These are phyloP conservation scores for Tagetes patula DNA, from an alignment of 129 eudicot genomes.

Conservation along the genomic window DNA sequence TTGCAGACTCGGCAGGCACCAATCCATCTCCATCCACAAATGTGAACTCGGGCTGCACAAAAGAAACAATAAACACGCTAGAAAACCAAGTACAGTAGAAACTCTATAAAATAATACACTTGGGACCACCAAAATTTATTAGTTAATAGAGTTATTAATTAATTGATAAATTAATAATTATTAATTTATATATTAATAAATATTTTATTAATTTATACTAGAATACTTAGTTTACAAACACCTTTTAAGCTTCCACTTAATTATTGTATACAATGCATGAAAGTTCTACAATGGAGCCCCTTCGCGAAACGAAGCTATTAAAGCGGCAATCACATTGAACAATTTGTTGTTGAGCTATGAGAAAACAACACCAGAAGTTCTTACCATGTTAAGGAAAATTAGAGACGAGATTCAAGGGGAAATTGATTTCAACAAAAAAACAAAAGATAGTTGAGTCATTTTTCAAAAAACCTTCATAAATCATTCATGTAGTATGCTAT, in stretches of 20 bases:
- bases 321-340: conserved; percentile 37
- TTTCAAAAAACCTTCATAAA: no score
- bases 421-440: conserved; percentile 39
- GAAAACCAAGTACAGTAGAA: neutral
- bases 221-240: no score
- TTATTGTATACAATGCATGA: no score
- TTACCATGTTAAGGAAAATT: conserved; percentile 39
- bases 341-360: conserved; percentile 36
- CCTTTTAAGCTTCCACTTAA: no score
- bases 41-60: conserved; percentile 68
- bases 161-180: no score
- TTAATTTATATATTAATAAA: no score
- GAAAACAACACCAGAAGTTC: conserved; percentile 39
- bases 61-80: neutral
- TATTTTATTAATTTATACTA: no score
- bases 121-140: no score
- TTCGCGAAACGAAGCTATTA: conserved; percentile 34
- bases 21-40: conserved; percentile 96
- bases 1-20: conserved; percentile 90
- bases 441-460: no score
- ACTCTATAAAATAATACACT: no score
- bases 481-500: no score
- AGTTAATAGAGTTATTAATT: no score
- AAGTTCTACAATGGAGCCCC: neutral
- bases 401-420: conserved; percentile 42